Evolutionary conservation across 345 rosid genomes (phyloP).

Genomic region (Barbarea vulgaris): DNA sequence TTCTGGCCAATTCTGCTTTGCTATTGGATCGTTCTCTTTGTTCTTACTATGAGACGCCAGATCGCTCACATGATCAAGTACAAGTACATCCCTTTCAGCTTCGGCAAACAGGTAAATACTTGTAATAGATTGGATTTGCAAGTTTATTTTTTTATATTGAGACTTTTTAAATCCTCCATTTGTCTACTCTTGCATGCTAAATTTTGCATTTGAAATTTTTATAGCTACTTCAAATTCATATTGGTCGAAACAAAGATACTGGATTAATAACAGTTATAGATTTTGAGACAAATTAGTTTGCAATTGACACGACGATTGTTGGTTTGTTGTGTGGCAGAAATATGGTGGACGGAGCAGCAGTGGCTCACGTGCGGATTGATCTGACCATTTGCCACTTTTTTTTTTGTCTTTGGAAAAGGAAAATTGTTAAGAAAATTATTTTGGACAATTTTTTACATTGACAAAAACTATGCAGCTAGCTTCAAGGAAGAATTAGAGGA

Average conservation of each 20-base stretch:
- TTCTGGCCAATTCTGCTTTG: slow-evolving; percentile 77
- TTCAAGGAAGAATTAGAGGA: neutral
- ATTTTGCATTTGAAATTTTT: neutral
- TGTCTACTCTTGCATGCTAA: neutral
- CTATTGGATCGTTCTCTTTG: slow-evolving; percentile 70
- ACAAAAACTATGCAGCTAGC: slow-evolving; percentile 26
- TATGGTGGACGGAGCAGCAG: slow-evolving; percentile 63
- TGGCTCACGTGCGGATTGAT: slow-evolving; percentile 52
- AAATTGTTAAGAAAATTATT: slow-evolving; percentile 25
- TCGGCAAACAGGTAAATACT: slow-evolving; percentile 67
- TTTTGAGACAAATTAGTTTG: slow-evolving; percentile 1
- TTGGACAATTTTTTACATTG: slow-evolving; percentile 14
- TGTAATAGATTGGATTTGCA: neutral
- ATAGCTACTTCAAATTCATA: neutral
- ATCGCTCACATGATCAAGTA: slow-evolving; percentile 75
- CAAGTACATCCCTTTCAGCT: slow-evolving; percentile 60
- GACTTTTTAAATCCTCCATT: neutral
- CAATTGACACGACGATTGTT: neutral
- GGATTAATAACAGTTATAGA: neutral
- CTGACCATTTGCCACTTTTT: slow-evolving; percentile 24
- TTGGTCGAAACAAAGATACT: neutral
- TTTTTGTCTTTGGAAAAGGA: slow-evolving; percentile 19
- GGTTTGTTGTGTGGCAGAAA: slow-evolving; percentile 43
- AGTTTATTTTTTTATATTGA: neutral
- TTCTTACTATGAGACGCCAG: slow-evolving; percentile 77